These are phyloP conservation scores for Setaria viridis DNA, from an alignment of 202 grass and related monocot genomes.

Conservation along the genomic window DNA sequence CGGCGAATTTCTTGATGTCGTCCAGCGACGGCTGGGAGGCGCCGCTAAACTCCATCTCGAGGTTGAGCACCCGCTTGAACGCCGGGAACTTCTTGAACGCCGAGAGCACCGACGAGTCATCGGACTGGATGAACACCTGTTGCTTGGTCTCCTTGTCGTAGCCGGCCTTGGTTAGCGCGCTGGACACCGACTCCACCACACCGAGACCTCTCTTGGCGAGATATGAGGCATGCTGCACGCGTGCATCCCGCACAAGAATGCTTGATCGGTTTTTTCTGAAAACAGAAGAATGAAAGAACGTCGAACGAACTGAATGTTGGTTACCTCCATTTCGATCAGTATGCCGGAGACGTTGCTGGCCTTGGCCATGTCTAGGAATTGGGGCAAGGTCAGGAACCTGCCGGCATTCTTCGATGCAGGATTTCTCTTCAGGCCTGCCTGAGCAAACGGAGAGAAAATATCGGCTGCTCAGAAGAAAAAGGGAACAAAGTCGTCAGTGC, in stretches of 20 bases:
- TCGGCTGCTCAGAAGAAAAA: constrained; percentile 52
- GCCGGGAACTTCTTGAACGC: constrained; percentile 67
- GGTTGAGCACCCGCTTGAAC: constrained; percentile 61
- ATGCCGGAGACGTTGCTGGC: constrained; percentile 68
- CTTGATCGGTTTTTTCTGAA: constrained; percentile 2
- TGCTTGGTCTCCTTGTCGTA: constrained; percentile 70
- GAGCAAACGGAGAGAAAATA: constrained; percentile 56
- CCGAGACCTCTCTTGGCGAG: constrained; percentile 83
- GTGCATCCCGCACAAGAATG: constrained; percentile 21
- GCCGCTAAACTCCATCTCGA: constrained; percentile 62
- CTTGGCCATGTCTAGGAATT: constrained; percentile 75
- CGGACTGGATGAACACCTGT: constrained; percentile 75
- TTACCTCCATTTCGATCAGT: constrained; percentile 86
- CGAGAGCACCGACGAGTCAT: constrained; percentile 78
- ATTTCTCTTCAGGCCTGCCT: constrained; percentile 75
- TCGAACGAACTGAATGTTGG: constrained; percentile 16
- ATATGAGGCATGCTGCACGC: constrained; percentile 67
- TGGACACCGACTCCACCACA: constrained; percentile 67
- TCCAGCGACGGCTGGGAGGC: constrained; percentile 57
- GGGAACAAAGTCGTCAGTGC: constrained; percentile 15
- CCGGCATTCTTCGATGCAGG: constrained; percentile 76
- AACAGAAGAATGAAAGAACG: background rate
- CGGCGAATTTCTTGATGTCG: constrained; percentile 68
- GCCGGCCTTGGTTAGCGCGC: constrained; percentile 69
- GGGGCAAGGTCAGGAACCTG: constrained; percentile 67